A percentile compares a stretch with the other conserved stretches of the same genome.
These are phyloP conservation scores for Fusarium algeriense DNA, from an alignment of 2,329 filamentous ascomycete genomes.

Conservation along the genomic window DNA sequence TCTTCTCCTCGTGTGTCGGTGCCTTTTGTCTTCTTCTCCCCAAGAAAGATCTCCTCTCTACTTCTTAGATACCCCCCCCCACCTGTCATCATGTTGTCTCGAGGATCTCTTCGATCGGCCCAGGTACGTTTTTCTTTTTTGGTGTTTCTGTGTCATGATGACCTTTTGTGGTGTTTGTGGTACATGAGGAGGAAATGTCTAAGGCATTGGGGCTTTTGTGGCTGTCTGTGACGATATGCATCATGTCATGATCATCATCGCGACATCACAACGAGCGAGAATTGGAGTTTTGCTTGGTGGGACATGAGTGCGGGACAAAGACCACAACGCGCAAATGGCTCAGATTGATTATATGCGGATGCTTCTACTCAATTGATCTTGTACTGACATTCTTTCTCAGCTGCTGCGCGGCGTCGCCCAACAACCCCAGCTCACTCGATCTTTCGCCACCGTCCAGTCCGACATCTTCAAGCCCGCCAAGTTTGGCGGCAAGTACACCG, in stretches of 20 bases:
- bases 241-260: constrained; percentile 41
- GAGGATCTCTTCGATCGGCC: constrained; percentile 67
- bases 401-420: constrained; percentile 66
- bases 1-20: constrained; percentile 24
- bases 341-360: background rate
- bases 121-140: constrained; percentile 60
- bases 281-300: constrained; percentile 5
- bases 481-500: constrained; percentile 99
- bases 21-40: constrained; percentile 15
- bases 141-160: constrained; percentile 18
- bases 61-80: constrained; percentile 24
- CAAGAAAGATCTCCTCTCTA: constrained; percentile 39
- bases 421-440: constrained; percentile 62
- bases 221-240: constrained; percentile 10
- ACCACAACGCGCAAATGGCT: constrained; percentile 6
- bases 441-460: constrained; percentile 85
- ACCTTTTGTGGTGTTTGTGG: background rate
- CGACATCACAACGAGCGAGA: constrained; percentile 5
- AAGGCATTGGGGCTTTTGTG: background rate
- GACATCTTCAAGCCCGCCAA: constrained; percentile 99
- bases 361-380: constrained; percentile 16
- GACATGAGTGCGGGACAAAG: background rate
- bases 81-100: constrained; percentile 66
- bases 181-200: background rate
- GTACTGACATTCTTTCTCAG: constrained; percentile 53